Conservation (phyloP, 805 yeast species). For the Scheffersomyces ergatensis region DNA sequence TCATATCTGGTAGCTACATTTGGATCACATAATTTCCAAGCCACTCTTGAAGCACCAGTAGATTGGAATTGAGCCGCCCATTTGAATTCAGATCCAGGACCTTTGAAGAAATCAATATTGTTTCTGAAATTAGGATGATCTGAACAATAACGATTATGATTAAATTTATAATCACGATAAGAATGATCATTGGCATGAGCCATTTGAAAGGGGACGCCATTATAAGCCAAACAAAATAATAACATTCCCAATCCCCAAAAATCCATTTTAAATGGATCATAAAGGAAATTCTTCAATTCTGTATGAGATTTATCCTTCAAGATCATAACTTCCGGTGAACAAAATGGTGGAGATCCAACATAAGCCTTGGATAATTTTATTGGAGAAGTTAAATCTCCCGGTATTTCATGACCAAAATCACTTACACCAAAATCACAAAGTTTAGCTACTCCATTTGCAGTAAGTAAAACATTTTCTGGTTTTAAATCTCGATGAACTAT, state of each 20-base stretch:
- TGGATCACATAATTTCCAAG: constrained; percentile 76
- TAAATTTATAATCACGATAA: constrained; percentile 54
- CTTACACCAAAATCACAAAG: constrained; percentile 78
- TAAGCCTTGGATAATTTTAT: constrained; percentile 41
- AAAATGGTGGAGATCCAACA: constrained; percentile 81
- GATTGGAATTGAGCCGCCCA: constrained; percentile 62
- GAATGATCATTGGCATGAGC: constrained; percentile 47
- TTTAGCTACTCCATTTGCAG: constrained; percentile 59
- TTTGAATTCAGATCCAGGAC: constrained; percentile 73
- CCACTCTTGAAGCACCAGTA: constrained; percentile 61
- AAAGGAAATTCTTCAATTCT: constrained; percentile 40
- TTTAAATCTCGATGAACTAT: constrained; percentile 73
- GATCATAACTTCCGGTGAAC: constrained; percentile 72
- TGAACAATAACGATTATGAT: constrained; percentile 39
- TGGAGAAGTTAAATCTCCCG: constrained; percentile 47
- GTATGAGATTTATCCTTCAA: constrained; percentile 34
- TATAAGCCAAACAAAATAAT: constrained; percentile 56
- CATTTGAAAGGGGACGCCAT: constrained; percentile 58
- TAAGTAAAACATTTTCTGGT: constrained; percentile 69
- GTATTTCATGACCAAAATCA: constrained; percentile 56
- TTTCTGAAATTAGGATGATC: constrained; percentile 50
- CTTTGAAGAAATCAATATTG: constrained; percentile 41
- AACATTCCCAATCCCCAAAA: constrained; percentile 73
- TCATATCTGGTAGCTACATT: constrained; percentile 51
- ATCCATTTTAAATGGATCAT: constrained; percentile 69